Evolutionary conservation across 140 eudicot genomes (phyloP).

Genomic region (Oenanthe javanica): DNA sequence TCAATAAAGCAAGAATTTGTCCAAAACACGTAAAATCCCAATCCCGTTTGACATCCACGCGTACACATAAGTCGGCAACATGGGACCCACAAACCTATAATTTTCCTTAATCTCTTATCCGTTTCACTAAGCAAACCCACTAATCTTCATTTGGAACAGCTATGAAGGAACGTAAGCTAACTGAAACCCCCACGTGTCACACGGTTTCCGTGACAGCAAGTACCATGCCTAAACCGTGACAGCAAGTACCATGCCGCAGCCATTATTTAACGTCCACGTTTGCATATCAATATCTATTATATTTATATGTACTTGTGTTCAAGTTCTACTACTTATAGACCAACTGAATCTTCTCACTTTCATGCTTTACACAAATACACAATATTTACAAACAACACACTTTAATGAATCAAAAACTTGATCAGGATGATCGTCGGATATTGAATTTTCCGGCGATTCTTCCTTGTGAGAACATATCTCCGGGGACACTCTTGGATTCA

Average conservation of each 20-base stretch:
- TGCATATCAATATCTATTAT: slow-evolving; percentile 23
- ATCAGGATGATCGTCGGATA: slow-evolving; percentile 67
- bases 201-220: slow-evolving; percentile 17
- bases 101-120: neutral
- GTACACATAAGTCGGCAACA: slow-evolving; percentile 23
- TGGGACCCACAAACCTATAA: slow-evolving; percentile 15
- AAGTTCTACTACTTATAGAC: slow-evolving; percentile 12
- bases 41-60: slow-evolving; percentile 17
- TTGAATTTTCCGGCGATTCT: slow-evolving; percentile 71
- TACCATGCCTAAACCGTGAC: neutral
- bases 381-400: neutral
- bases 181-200: slow-evolving; percentile 32
- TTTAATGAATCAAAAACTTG: slow-evolving; percentile 40
- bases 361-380: neutral
- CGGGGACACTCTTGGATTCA: slow-evolving; percentile 51
- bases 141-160: neutral
- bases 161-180: slow-evolving; percentile 20
- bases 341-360: slow-evolving; percentile 15
- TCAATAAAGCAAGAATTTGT: neutral
- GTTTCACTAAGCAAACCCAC: neutral
- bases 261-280: slow-evolving; percentile 19
- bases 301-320: slow-evolving; percentile 2
- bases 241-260: neutral
- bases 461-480: slow-evolving; percentile 62
- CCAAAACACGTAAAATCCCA: neutral